Base-by-base conservation (phyloP, 2,329 filamentous ascomycete genomes). In the Hortaea werneckii region DNA sequence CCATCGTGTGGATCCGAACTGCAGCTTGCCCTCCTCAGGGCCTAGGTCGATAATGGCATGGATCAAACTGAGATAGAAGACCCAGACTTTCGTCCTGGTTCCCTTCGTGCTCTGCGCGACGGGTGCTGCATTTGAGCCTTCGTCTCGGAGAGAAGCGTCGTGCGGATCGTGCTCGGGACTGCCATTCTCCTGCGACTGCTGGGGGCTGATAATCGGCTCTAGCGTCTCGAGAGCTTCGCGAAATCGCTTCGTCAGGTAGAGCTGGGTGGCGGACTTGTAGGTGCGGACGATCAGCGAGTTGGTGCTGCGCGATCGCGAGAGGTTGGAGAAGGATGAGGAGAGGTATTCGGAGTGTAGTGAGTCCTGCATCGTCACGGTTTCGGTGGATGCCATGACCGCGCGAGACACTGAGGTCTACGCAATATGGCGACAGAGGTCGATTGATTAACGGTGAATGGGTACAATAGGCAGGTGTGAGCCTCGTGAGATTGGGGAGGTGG, bases 11-110 rank as follows among this genome's bases (percentile, higher is more conserved):
- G 80, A 81, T 3, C 92, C 92, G 68, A 96, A 94, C 9, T 83
- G 78, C 43, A 83, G 79, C 70, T 92, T 95, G 42, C 90, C 92
- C 65, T 95, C 89, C 55, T 95, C 87, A 1, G 85, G 75, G 46
- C 88, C 87, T 61, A 96, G 74, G 60, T 96, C 90, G 32, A 94
- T 74, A 52, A 95, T 84, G 35, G 87, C 85, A 69, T 95, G 95
- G 51, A 96, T 74, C 42, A 95, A 83, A 12, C 89, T 95, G 54
- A 96, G 77, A 64, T 96, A 98, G 58, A 98, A 76, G 65, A 88
- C 95, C 92, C 92, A 98, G 52, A 96, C 84, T 67, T 96, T 98
- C 65, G 95, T 84, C 54, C 89, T 76, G 47, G 87, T 92, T 29
- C 82, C 85, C 54, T 84, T 80, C 37, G 85, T 89, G 44, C 87